A percentile compares a stretch with the other conserved stretches of the same genome.
These are phyloP conservation scores for Fusarium camptoceras DNA, from an alignment of 2,329 filamentous ascomycete genomes.

Conservation along the genomic window DNA sequence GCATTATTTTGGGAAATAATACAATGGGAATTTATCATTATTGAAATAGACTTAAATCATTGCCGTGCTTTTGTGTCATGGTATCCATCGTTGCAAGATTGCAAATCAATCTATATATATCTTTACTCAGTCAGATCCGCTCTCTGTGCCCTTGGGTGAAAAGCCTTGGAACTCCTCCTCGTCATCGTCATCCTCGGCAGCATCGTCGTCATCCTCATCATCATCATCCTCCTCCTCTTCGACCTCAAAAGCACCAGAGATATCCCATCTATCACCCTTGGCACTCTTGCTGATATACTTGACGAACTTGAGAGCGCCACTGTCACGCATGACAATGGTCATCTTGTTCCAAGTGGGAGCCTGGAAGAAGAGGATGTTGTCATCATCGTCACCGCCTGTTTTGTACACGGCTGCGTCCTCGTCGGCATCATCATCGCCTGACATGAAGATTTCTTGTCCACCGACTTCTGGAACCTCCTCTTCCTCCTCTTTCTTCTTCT, in stretches of 20 bases:
- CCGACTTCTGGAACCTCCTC: constrained; percentile 69
- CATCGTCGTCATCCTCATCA: constrained; percentile 53
- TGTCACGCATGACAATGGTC: constrained; percentile 89
- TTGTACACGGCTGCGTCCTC: constrained; percentile 91
- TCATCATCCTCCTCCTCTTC: constrained; percentile 64
- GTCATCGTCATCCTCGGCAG: constrained; percentile 55
- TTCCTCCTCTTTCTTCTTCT: constrained; percentile 20
- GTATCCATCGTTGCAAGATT: constrained; percentile 35
- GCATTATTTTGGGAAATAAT: constrained; percentile 12
- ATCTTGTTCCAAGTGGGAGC: constrained; percentile 86
- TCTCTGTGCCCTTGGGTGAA: constrained; percentile 55
- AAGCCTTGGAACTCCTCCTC: constrained; percentile 71
- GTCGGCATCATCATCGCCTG: constrained; percentile 77
- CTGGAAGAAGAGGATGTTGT: constrained; percentile 74
- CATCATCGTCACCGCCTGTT: constrained; percentile 78
- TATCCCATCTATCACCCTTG: constrained; percentile 91
- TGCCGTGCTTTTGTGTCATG: constrained; percentile 31
- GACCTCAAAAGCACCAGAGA: constrained; percentile 83
- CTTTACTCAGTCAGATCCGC: constrained; percentile 50
- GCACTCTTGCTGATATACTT: constrained; percentile 92
- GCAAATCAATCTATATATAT: constrained; percentile 28
- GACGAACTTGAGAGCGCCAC: constrained; percentile 88
- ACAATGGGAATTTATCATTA: neutral
- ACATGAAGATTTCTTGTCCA: constrained; percentile 94
- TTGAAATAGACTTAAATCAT: constrained; percentile 17